A percentile compares a stretch with the other conserved stretches of the same genome.
These are phyloP conservation scores for Stagonosporopsis cucurbitacearum DNA, from an alignment of 2,329 filamentous ascomycete genomes.

Conservation along the genomic window DNA sequence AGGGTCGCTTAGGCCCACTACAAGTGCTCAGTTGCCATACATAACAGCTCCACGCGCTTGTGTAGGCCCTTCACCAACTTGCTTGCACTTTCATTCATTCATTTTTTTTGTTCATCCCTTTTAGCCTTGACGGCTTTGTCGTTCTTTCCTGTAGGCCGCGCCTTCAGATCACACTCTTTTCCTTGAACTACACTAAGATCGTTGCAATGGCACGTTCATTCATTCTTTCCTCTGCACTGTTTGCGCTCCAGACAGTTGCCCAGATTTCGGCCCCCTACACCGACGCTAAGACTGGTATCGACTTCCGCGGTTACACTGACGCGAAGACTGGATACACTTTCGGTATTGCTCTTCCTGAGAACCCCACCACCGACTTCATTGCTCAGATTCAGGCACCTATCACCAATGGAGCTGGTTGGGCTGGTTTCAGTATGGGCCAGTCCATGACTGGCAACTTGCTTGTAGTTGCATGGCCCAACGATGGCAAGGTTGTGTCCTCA, in stretches of 20 bases:
- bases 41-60: slow-evolving; percentile 18
- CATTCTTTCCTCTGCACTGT: slow-evolving; percentile 34
- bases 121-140: slow-evolving; percentile 44
- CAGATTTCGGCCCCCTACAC: slow-evolving; percentile 38
- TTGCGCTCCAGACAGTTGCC: slow-evolving; percentile 34
- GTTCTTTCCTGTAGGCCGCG: slow-evolving; percentile 35
- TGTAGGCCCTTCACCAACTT: slow-evolving; percentile 13
- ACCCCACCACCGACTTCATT: slow-evolving; percentile 60
- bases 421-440: slow-evolving; percentile 57
- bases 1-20: slow-evolving; percentile 27
- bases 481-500: slow-evolving; percentile 54
- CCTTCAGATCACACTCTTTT: slow-evolving; percentile 28
- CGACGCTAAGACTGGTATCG: slow-evolving; percentile 43
- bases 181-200: slow-evolving; percentile 10
- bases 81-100: slow-evolving; percentile 19
- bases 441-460: slow-evolving; percentile 59
- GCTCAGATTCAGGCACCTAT: slow-evolving; percentile 57
- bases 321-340: slow-evolving; percentile 53
- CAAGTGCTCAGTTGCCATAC: slow-evolving; percentile 14
- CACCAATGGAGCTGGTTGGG: slow-evolving; percentile 58
- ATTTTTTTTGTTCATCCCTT: slow-evolving; percentile 27
- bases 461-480: slow-evolving; percentile 61
- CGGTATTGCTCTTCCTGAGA: slow-evolving; percentile 60
- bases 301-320: slow-evolving; percentile 41
- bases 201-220: slow-evolving; percentile 39